Evolutionary conservation across 192 early-diverging fungal genomes (phyloP).

Genomic region (Chytriomyces hyalinus): DNA sequence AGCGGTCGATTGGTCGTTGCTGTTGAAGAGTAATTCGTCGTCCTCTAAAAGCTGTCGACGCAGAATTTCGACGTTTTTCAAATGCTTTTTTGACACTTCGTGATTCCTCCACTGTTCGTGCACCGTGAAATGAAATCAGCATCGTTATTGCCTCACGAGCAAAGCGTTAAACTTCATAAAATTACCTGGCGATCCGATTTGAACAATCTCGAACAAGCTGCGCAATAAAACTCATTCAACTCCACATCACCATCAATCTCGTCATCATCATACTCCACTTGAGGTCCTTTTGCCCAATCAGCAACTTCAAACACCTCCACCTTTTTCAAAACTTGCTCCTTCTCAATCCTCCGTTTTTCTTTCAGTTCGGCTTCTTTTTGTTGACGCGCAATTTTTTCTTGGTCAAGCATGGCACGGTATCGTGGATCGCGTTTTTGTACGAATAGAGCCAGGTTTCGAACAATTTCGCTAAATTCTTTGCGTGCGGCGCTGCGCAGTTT

Average conservation of each 20-base stretch:
- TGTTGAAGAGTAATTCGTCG: constrained; percentile 26
- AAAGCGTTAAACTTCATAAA: not conserved
- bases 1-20: not conserved
- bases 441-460: constrained; percentile 71
- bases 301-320: constrained; percentile 38
- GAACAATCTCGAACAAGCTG: constrained; percentile 88
- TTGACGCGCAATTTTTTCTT: constrained; percentile 57
- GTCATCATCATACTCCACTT: constrained; percentile 48
- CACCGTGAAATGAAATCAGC: not conserved
- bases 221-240: constrained; percentile 74
- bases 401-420: constrained; percentile 70
- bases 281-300: constrained; percentile 43
- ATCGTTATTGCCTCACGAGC: not conserved
- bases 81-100: constrained; percentile 85
- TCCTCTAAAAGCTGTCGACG: constrained; percentile 69
- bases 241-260: constrained; percentile 37
- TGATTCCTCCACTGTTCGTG: constrained; percentile 78
- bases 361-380: constrained; percentile 66
- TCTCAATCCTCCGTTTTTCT: constrained; percentile 55
- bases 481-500: constrained; percentile 75
- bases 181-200: constrained; percentile 67
- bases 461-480: constrained; percentile 51
- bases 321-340: constrained; percentile 42
- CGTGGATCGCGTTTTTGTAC: constrained; percentile 92
- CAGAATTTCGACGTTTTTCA: constrained; percentile 76